Base-by-base conservation (phyloP, 331 rosid genomes). In the Rhamnella rubrinervis region DNA sequence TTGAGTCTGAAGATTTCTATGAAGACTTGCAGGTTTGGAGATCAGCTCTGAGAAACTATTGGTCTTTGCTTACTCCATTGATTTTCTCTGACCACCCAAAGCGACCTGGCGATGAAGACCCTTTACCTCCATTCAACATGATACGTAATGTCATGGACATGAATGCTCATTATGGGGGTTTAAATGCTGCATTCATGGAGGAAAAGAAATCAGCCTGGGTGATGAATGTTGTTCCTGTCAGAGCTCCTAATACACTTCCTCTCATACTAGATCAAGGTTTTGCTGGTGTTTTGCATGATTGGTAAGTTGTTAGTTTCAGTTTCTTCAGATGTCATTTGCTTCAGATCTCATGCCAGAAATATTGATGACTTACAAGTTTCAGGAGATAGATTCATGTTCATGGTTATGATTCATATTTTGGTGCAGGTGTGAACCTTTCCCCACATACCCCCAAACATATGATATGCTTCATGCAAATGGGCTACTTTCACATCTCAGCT, bases 71-170 rank as follows among this genome's bases (percentile, higher is more conserved):
- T 65, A 89, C 97, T 16, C 99, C 99, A 4, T 79, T 95, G 74
- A 95, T 95, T 77, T 95, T 95, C 86, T 95, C 99, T 44, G 99
- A 95, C 85, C 99, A 95, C 79, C 99, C 99, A 39, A 95, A 95
- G 95, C 91, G 99, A 84, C 99, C 96, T 65, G 99, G 99, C 28
- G 99, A 95, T 77, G 99, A 95, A 85, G 99, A 95, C 81, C 99
- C 99, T 41, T 67, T 95, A 72, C 97, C 99, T 72, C 99, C 99
- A 56, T 95, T 83, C 82, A 95, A 95, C 85, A 95, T 95, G 99
- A 70, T 95, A 70, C 91, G 96, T 71, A 95, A 95, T 85, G 97
- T 89, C 80, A 89, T 95, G 88, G 99, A 95, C 81, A 91, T 95
- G 96, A 87, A 38, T 82, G 88, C 97, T 71, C 89, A 83, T 67